Conservation (phyloP, 177 flowering plant species). For the Vitis hybrid region DNA sequence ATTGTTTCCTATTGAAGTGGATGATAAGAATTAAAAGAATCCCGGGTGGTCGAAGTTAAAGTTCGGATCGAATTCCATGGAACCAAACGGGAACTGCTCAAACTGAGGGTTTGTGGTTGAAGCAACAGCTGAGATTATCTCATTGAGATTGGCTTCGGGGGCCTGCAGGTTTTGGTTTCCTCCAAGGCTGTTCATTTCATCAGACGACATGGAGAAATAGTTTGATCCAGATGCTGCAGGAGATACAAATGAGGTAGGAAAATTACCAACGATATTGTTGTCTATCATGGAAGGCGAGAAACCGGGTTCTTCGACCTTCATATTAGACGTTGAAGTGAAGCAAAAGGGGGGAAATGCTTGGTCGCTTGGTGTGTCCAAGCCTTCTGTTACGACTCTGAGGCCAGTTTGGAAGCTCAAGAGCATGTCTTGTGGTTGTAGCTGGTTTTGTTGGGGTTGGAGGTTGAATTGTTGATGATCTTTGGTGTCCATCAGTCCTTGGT, state of each 20-base stretch:
- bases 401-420: conserved; percentile 24
- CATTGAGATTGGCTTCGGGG: conserved; percentile 22
- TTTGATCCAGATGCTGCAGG: conserved; percentile 25
- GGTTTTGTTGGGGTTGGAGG: conserved; percentile 11
- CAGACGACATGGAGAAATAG: conserved; percentile 17
- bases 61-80: conserved; percentile 27
- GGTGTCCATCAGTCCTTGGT: conserved; percentile 7
- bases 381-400: conserved; percentile 31
- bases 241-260: conserved; percentile 19
- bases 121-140: conserved; percentile 29
- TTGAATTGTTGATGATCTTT: conserved; percentile 7
- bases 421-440: conserved; percentile 13
- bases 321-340: conserved; percentile 16
- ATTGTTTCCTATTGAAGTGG: too few relatives aligned
- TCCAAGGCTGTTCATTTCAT: neutral
- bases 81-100: conserved; percentile 24
- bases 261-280: conserved; percentile 6
- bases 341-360: conserved; percentile 9
- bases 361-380: conserved; percentile 11
- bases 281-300: neutral
- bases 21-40: conserved; percentile 16
- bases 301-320: neutral
- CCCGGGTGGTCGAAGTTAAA: conserved; percentile 30
- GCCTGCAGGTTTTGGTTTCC: conserved; percentile 16
- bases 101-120: conserved; percentile 35